Evolutionary conservation across 352 stramenopile genomes (phyloP).

Genomic region (Pythium utonaiense): DNA sequence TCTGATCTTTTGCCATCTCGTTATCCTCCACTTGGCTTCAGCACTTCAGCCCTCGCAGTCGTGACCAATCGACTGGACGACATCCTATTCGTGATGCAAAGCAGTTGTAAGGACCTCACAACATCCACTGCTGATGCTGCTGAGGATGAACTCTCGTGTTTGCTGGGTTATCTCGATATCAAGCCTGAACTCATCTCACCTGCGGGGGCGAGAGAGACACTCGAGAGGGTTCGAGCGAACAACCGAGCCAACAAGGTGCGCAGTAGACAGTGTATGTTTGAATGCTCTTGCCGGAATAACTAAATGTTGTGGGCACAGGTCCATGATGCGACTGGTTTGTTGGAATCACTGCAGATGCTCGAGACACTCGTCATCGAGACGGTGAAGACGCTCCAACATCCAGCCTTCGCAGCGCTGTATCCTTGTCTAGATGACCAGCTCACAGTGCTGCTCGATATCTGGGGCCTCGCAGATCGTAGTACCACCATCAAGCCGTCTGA

Average conservation of each 20-base stretch:
- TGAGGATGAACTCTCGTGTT: neutral
- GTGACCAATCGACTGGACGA: neutral
- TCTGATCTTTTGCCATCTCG: neutral
- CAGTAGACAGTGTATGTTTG: too few relatives aligned
- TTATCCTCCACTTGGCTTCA: neutral
- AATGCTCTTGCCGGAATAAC: neutral
- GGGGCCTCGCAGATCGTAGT: constrained; percentile 24
- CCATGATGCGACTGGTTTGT: neutral
- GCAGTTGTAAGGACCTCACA: neutral
- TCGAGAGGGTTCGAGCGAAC: neutral
- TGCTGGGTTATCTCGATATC: constrained; percentile 1
- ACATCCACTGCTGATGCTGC: neutral
- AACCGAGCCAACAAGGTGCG: constrained; percentile 8
- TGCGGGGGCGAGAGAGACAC: neutral
- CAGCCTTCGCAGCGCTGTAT: constrained; percentile 11
- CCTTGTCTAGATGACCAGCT: constrained; percentile 11
- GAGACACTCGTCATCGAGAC: constrained; percentile 20
- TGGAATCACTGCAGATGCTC: constrained; percentile 13
- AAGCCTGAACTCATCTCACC: neutral
- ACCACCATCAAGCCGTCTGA: constrained; percentile 1
- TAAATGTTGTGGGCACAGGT: neutral
- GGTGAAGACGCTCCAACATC: constrained; percentile 15
- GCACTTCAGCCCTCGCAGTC: neutral
- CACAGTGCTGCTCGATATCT: constrained; percentile 24
- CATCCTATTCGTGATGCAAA: constrained; percentile 2